Percentiles rank a stretch among this genome's conserved stretches.
phyloP scores from a whole-genome alignment of 306 rosid species.

The Echinosophora koreensis region DNA sequence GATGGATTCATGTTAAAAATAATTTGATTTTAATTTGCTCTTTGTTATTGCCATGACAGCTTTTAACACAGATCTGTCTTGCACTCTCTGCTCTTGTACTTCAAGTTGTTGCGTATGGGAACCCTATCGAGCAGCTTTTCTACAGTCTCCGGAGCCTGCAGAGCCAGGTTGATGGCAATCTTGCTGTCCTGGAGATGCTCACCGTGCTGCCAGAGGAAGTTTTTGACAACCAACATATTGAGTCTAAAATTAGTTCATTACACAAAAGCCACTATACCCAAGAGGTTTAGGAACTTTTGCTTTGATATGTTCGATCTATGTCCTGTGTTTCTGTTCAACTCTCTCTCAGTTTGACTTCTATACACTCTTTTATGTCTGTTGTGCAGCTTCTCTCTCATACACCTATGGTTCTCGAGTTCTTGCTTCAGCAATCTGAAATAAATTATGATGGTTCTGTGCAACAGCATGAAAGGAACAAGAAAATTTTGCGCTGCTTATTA shows the following conservation, averaged over 20 bases:
- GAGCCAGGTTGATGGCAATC: slow-evolving; percentile 71
- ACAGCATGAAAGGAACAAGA: slow-evolving; percentile 80
- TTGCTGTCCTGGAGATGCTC: slow-evolving; percentile 96
- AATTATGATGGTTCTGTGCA: slow-evolving; percentile 68
- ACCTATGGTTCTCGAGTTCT: slow-evolving; percentile 83
- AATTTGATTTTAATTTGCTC: slow-evolving; percentile 38
- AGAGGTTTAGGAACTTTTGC: slow-evolving; percentile 70
- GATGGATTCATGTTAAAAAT: slow-evolving; percentile 18
- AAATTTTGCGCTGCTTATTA: slow-evolving; percentile 91
- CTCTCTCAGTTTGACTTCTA: slow-evolving; percentile 30
- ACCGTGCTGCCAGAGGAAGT: slow-evolving; percentile 96
- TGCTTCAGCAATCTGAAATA: slow-evolving; percentile 81
- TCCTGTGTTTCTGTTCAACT: slow-evolving; percentile 22
- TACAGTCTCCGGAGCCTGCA: slow-evolving; percentile 90
- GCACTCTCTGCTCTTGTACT: slow-evolving; percentile 92
- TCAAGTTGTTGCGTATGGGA: slow-evolving; percentile 80
- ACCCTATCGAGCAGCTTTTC: slow-evolving; percentile 90
- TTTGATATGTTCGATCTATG: slow-evolving; percentile 27
- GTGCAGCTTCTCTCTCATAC: slow-evolving; percentile 88
- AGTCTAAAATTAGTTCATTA: slow-evolving; percentile 64
- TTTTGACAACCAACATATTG: slow-evolving; percentile 68
- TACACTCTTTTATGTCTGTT: slow-evolving; percentile 23
- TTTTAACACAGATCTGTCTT: slow-evolving; percentile 95
- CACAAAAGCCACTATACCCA: slow-evolving; percentile 76
- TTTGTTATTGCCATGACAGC: slow-evolving; percentile 65